phyloP scores from a whole-genome alignment of 164 flowering plant genomes.

The Magnolia kwangsiensis region DNA sequence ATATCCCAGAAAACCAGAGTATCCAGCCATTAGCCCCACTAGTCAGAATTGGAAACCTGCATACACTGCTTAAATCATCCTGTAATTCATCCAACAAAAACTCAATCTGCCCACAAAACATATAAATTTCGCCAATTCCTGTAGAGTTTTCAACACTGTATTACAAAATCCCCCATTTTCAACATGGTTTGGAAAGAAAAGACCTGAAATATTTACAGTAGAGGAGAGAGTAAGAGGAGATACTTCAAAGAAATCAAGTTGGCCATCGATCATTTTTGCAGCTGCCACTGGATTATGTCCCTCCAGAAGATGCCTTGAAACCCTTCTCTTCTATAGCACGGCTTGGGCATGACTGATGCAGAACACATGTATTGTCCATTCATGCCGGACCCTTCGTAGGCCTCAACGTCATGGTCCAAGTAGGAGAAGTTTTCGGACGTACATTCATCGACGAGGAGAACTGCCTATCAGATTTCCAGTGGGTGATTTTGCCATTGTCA shows the following conservation, averaged over 20 bases:
- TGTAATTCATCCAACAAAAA: too few species aligned
- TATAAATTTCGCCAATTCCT: too few species aligned
- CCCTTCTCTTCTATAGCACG: conserved; percentile 19
- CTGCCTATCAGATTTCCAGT: conserved; percentile 38
- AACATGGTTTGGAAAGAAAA: too few species aligned
- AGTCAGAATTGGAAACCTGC: too few species aligned
- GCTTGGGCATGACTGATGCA: conserved; percentile 8
- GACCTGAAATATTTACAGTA: too few species aligned
- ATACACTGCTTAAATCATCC: too few species aligned
- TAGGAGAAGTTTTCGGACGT: conserved; percentile 44
- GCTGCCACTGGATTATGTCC: conserved; percentile 76
- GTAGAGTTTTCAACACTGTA: too few species aligned
- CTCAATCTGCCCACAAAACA: too few species aligned
- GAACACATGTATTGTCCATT: conserved; percentile 35
- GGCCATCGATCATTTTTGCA: conserved; percentile 20
- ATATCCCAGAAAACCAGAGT: too few species aligned
- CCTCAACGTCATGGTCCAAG: conserved; percentile 46
- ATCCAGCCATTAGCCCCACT: too few species aligned
- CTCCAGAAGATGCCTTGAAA: conserved; percentile 47
- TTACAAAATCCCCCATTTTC: too few species aligned
- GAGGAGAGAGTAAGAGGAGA: too few species aligned
- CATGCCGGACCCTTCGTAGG: conserved; percentile 28
- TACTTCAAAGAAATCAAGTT: not conserved
- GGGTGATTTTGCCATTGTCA: conserved; percentile 7
- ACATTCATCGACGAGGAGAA: conserved; percentile 27